phyloP scores from a whole-genome alignment of 1,139 yeast genomes.

The Pichia sp. region DNA sequence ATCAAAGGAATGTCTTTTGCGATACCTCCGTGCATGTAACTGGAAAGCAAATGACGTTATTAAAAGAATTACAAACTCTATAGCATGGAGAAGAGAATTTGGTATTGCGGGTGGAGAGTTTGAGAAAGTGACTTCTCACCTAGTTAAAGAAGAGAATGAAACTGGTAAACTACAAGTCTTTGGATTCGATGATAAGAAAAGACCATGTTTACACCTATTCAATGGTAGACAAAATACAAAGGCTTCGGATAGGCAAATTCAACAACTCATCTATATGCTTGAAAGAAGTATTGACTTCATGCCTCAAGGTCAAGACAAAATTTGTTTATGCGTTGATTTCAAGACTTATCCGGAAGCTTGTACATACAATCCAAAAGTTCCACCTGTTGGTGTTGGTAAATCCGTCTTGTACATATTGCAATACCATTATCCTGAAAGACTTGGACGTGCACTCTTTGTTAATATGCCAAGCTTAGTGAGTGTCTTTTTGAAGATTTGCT shows the following conservation, averaged over 20 bases:
- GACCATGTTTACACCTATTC: constrained; percentile 82
- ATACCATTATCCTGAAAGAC: constrained; percentile 52
- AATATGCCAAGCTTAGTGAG: constrained; percentile 55
- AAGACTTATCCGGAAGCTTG: constrained; percentile 54
- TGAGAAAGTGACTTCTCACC: constrained; percentile 48
- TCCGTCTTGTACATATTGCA: constrained; percentile 68
- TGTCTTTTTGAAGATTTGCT: constrained; percentile 51
- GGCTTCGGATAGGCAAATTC: constrained; percentile 79
- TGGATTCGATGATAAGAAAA: constrained; percentile 78
- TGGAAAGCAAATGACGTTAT: constrained; percentile 72
- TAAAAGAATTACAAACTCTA: constrained; percentile 51
- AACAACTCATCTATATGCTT: constrained; percentile 84
- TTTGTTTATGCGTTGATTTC: constrained; percentile 86
- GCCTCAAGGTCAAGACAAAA: constrained; percentile 93
- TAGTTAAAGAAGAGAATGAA: constrained; percentile 63
- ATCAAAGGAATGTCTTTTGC: constrained; percentile 75
- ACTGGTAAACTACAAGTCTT: constrained; percentile 84
- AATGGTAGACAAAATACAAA: constrained; percentile 92
- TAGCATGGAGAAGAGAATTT: constrained; percentile 50
- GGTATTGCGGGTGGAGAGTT: constrained; percentile 63
- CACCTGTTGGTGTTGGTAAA: constrained; percentile 72
- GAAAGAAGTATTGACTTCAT: constrained; percentile 85
- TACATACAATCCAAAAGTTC: constrained; percentile 57
- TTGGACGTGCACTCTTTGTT: constrained; percentile 51
- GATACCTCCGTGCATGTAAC: constrained; percentile 85